A percentile compares a stretch with the other conserved stretches of the same genome.
phyloP scores from a whole-genome alignment of 1,284 basidiomycete species.

The Boletus semigastroideus region DNA sequence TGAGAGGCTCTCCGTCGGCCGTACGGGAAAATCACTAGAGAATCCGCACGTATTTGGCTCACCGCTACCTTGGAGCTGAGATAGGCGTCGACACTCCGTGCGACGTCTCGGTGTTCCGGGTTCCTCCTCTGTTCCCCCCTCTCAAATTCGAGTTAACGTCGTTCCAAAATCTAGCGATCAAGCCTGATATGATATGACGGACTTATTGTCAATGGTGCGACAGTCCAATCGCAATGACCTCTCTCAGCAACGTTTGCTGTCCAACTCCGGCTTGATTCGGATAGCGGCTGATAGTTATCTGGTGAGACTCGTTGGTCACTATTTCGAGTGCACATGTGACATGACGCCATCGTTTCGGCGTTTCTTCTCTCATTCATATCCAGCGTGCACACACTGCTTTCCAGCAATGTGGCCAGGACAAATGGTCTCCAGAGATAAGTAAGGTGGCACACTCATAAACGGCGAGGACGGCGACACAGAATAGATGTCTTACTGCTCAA shows the following conservation, averaged over 20 bases:
- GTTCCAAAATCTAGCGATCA: constrained; percentile 13
- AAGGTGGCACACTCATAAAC: neutral
- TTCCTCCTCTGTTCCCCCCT: neutral
- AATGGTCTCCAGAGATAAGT: constrained; percentile 15
- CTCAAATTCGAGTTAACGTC: neutral
- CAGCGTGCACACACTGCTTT: neutral
- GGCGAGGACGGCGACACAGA: constrained; percentile 6
- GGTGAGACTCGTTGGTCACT: neutral
- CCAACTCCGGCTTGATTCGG: constrained; percentile 16
- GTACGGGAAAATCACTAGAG: constrained; percentile 13
- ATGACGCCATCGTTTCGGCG: constrained; percentile 20
- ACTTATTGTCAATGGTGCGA: constrained; percentile 4
- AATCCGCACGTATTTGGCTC: constrained; percentile 15
- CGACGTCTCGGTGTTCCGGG: constrained; percentile 2
- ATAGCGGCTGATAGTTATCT: constrained; percentile 9
- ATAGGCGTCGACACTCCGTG: neutral
- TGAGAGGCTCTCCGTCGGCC: constrained; percentile 6
- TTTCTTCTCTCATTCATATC: constrained; percentile 17
- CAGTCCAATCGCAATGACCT: constrained; percentile 7
- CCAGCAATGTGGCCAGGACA: neutral
- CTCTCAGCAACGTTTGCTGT: constrained; percentile 5
- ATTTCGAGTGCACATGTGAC: neutral
- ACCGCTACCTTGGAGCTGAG: neutral
- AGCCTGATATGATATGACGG: neutral
- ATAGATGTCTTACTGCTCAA: neutral